These are phyloP conservation scores for Withania somnifera DNA, from an alignment of 305 asterid genomes.

Conservation along the genomic window DNA sequence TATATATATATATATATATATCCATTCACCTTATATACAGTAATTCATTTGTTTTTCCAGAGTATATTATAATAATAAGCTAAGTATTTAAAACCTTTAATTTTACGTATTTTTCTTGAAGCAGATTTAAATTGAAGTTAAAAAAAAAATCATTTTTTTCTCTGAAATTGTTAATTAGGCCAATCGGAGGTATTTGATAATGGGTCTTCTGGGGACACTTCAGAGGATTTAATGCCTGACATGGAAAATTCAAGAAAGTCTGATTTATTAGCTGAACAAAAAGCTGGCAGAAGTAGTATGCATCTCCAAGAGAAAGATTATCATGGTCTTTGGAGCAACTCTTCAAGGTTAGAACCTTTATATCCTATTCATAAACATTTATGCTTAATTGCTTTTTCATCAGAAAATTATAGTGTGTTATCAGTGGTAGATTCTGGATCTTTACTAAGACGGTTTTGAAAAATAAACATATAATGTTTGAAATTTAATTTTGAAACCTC, in stretches of 20 bases:
- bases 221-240: constrained; percentile 45
- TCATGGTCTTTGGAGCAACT: constrained; percentile 56
- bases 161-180: constrained; percentile 22
- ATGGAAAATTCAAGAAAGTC: constrained; percentile 45
- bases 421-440: too few relatives aligned
- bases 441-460: too few relatives aligned
- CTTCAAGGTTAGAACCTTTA: constrained; percentile 45
- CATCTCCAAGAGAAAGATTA: constrained; percentile 36
- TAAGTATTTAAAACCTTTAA: background rate
- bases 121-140: background rate
- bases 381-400: background rate
- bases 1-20: background rate
- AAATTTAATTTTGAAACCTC: too few relatives aligned
- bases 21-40: background rate
- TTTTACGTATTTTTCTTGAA: background rate
- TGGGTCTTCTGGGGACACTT: constrained; percentile 73
- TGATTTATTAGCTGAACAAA: constrained; percentile 21
- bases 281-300: constrained; percentile 17
- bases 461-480: too few relatives aligned
- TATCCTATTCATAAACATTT: background rate
- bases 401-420: background rate
- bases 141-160: too few relatives aligned
- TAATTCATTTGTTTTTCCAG: background rate
- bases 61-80: background rate
- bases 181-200: constrained; percentile 52